These are phyloP conservation scores for Sporothrix pallida DNA, from an alignment of 2,329 filamentous ascomycete species.

Conservation along the genomic window DNA sequence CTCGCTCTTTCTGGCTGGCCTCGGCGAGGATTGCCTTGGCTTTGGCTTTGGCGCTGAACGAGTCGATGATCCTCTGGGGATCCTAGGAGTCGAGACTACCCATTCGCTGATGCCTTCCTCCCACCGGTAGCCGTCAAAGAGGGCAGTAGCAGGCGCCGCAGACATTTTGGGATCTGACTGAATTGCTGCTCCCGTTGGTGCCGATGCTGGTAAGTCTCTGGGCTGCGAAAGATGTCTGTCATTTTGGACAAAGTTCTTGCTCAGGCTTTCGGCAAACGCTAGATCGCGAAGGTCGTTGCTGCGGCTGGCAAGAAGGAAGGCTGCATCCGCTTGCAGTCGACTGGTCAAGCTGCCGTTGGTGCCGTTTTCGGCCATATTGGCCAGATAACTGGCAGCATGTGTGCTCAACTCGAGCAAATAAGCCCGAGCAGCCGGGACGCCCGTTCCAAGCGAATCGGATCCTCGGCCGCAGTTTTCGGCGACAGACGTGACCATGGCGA, in stretches of 20 bases:
- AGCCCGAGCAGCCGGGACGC: constrained; percentile 44
- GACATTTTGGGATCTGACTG: neutral
- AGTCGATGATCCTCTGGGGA: constrained; percentile 19
- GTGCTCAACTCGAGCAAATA: constrained; percentile 51
- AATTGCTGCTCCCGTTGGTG: neutral
- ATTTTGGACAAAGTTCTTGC: constrained; percentile 23
- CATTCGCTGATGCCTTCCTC: constrained; percentile 50
- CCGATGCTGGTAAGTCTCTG: neutral
- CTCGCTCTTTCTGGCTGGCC: constrained; percentile 9
- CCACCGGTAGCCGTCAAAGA: constrained; percentile 45
- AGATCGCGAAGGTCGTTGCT: constrained; percentile 61
- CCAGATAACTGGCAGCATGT: constrained; percentile 44
- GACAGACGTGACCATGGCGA: constrained; percentile 52
- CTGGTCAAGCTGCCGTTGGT: constrained; percentile 43
- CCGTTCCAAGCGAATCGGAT: constrained; percentile 36
- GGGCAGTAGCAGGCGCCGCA: neutral
- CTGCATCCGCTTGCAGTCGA: constrained; percentile 53
- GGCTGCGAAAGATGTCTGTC: neutral
- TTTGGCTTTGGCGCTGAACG: neutral
- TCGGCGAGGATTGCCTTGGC: neutral
- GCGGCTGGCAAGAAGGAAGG: constrained; percentile 58
- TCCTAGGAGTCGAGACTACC: constrained; percentile 41
- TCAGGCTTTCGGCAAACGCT: constrained; percentile 58
- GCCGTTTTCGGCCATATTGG: constrained; percentile 40
- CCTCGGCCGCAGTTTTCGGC: constrained; percentile 56